Percentiles rank a stretch among this genome's conserved stretches.
Conservation (phyloP, 768 basidiomycete genomes). For the Dentipellis fragilis region DNA sequence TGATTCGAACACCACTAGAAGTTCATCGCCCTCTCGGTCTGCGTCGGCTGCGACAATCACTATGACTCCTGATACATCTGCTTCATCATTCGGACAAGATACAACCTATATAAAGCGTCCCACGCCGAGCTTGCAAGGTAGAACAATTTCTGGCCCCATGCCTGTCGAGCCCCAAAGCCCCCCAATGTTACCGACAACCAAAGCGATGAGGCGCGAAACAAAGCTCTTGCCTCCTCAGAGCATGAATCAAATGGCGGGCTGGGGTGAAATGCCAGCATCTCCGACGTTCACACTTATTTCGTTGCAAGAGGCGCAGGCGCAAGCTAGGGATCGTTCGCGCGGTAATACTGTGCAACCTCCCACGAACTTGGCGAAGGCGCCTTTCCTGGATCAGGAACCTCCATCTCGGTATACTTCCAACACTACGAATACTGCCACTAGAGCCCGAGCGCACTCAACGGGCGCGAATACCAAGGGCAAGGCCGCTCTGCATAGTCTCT, state of each 20-base stretch:
- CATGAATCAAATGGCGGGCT: conserved; percentile 26
- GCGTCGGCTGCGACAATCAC: conserved; percentile 15
- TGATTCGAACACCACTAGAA: conserved; percentile 24
- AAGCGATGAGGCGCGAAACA: conserved; percentile 1
- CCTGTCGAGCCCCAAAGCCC: conserved; percentile 3
- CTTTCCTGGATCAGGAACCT: conserved; percentile 25
- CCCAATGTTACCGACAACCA: neutral
- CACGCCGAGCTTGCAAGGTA: conserved; percentile 8
- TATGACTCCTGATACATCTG: conserved; percentile 14
- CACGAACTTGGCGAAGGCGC: conserved; percentile 10
- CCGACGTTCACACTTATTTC: conserved; percentile 61
- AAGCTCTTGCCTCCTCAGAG: conserved; percentile 1
- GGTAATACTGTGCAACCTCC: conserved; percentile 31
- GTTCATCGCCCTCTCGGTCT: conserved; percentile 21
- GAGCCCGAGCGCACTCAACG: conserved; percentile 46
- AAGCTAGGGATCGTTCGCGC: conserved; percentile 43
- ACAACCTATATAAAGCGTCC: conserved; percentile 6
- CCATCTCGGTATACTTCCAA: conserved; percentile 11
- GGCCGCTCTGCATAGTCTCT: conserved; percentile 4
- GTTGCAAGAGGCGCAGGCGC: conserved; percentile 70
- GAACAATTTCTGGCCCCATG: conserved; percentile 11
- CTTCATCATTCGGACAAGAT: conserved; percentile 11
- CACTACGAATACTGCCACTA: conserved; percentile 12
- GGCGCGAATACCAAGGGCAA: conserved; percentile 46
- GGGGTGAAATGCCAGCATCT: conserved; percentile 35